Conservation (phyloP, 1,284 basidiomycete genomes). For the Meripilus lineatus region DNA sequence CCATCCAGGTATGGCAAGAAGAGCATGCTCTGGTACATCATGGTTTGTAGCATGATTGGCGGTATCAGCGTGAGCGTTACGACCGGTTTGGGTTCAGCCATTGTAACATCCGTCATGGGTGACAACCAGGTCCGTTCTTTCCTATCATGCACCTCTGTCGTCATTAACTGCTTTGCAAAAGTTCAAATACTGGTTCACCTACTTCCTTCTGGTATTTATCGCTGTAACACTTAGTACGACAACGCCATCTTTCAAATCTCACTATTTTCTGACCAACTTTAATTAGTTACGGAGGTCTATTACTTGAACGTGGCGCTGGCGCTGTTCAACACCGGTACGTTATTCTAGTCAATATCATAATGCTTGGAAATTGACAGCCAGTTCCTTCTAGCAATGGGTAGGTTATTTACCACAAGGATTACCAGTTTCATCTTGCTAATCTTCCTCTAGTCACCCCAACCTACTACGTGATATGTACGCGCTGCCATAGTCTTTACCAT, state of each 20-base stretch:
- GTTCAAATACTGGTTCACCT: slow-evolving; percentile 84
- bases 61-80: slow-evolving; percentile 96
- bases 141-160: not conserved
- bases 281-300: slow-evolving; percentile 83
- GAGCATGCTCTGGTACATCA: slow-evolving; percentile 95
- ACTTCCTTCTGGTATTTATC: slow-evolving; percentile 85
- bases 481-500: no score
- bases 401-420: slow-evolving; percentile 9
- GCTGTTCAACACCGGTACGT: slow-evolving; percentile 84
- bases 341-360: not conserved
- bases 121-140: slow-evolving; percentile 69
- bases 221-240: slow-evolving; percentile 71
- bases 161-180: slow-evolving; percentile 20
- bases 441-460: slow-evolving; percentile 75
- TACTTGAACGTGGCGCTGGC: slow-evolving; percentile 97
- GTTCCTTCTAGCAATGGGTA: slow-evolving; percentile 67
- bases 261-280: slow-evolving; percentile 5
- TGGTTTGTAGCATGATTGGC: slow-evolving; percentile 93
- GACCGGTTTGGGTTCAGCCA: slow-evolving; percentile 88
- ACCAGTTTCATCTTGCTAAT: slow-evolving; percentile 16
- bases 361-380: slow-evolving; percentile 12
- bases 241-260: not conserved
- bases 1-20: slow-evolving; percentile 81
- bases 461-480: slow-evolving; percentile 82
- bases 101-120: slow-evolving; percentile 83